A percentile compares a stretch with the other conserved stretches of the same genome.
Conservation (phyloP, 2,329 filamentous ascomycete genomes). For the Elsinoe necatrix region DNA sequence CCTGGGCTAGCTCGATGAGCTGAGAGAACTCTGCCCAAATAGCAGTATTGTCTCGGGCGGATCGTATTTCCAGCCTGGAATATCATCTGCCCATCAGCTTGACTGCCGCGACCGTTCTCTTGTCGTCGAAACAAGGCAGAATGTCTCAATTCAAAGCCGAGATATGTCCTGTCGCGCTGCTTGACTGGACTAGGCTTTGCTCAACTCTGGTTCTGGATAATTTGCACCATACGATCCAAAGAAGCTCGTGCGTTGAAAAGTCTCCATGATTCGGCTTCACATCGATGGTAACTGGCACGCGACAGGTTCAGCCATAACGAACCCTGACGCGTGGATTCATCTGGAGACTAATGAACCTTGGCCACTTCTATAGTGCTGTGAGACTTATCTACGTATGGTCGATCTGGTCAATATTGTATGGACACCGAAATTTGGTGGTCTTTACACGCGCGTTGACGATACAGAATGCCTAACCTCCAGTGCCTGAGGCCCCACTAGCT, state of each 20-base stretch:
- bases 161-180: not conserved
- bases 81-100: not conserved
- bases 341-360: not conserved
- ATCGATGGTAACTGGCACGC: not conserved
- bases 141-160: not conserved
- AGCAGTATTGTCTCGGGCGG: not conserved
- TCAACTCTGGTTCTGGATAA: constrained; percentile 5
- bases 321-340: constrained; percentile 6
- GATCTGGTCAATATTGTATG: not conserved
- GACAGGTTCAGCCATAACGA: not conserved
- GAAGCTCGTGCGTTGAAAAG: not conserved
- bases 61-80: not conserved
- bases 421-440: not conserved
- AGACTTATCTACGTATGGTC: not conserved
- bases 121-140: constrained; percentile 9
- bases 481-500: not conserved
- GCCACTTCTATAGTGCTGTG: not conserved
- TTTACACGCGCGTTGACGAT: not conserved
- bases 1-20: too few relatives aligned
- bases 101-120: not conserved
- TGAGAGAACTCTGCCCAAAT: not conserved
- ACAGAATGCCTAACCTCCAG: not conserved
- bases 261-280: constrained; percentile 1
- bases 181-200: not conserved
- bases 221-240: not conserved